phyloP scores from a whole-genome alignment of 2,329 filamentous ascomycete species.

The Aspergillus texensis region DNA sequence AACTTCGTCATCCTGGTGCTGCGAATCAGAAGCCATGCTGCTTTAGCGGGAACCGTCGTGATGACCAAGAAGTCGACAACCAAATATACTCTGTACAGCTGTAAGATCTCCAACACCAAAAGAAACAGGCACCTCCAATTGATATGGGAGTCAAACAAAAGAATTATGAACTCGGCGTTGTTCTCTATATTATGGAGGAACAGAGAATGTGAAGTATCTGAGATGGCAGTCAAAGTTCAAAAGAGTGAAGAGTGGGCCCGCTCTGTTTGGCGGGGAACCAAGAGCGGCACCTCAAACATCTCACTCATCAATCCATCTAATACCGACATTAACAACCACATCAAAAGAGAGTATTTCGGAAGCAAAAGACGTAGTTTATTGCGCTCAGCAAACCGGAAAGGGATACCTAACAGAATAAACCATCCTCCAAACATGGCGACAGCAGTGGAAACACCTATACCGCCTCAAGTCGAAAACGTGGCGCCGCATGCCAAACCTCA shows the following conservation, averaged over 20 bases:
- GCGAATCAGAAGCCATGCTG: slow-evolving; percentile 16
- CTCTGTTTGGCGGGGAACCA: slow-evolving; percentile 5
- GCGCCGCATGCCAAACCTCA: slow-evolving; percentile 45
- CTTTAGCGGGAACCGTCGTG: not conserved
- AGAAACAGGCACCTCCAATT: not conserved
- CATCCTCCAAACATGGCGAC: slow-evolving; percentile 17
- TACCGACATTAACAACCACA: not conserved
- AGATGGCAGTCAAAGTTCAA: not conserved
- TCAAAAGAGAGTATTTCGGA: not conserved
- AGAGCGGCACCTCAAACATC: slow-evolving; percentile 6
- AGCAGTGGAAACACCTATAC: slow-evolving; percentile 9
- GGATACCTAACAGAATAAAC: not conserved
- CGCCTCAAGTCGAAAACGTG: slow-evolving; percentile 21
- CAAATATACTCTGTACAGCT: not conserved
- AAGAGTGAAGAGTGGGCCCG: not conserved
- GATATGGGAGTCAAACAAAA: not conserved
- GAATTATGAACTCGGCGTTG: not conserved
- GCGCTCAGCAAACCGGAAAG: not conserved
- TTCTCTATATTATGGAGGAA: not conserved
- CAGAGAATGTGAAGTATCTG: not conserved
- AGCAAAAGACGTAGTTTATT: not conserved
- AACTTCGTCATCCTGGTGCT: slow-evolving; percentile 18
- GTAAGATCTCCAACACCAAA: not conserved
- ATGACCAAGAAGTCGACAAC: not conserved
- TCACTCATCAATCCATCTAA: not conserved